Percentiles rank a stretch among this genome's conserved stretches.
Conservation (phyloP, 768 basidiomycete genomes). For the Agaricus sinodeliciosus region DNA sequence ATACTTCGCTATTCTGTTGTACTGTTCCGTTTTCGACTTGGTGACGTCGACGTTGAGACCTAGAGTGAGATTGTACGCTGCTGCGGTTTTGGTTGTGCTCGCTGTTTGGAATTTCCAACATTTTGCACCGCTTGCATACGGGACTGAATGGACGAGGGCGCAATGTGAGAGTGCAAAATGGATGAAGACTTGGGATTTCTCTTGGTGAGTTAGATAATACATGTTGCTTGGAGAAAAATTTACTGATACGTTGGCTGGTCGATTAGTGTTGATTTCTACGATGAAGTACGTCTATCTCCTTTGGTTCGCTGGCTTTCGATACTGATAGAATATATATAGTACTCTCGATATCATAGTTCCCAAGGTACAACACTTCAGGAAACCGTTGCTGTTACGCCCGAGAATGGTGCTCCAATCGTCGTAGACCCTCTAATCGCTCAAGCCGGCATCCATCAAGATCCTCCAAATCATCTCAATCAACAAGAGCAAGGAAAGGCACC, state of each 20-base stretch:
- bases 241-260: background rate
- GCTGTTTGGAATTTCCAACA: conserved; percentile 73
- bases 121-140: conserved; percentile 82
- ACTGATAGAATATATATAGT: conserved; percentile 31
- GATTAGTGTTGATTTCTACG: conserved; percentile 58
- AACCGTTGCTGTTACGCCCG: conserved; percentile 21
- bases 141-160: conserved; percentile 76
- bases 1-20: conserved; percentile 85
- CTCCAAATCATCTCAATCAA: background rate
- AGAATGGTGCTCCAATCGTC: conserved; percentile 47
- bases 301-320: background rate
- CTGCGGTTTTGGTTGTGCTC: conserved; percentile 62
- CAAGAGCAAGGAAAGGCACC: background rate
- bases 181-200: conserved; percentile 95
- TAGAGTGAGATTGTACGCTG: conserved; percentile 72
- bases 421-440: conserved; percentile 34
- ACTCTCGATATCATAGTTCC: conserved; percentile 43
- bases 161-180: conserved; percentile 75
- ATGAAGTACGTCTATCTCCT: conserved; percentile 43
- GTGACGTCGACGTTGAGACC: conserved; percentile 75
- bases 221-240: background rate
- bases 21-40: conserved; percentile 77
- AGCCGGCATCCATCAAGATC: conserved; percentile 5
- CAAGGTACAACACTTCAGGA: conserved; percentile 32
- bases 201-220: conserved; percentile 47